phyloP scores from a whole-genome alignment of 768 basidiomycete species.

The Phlebiopsis gigantea region DNA sequence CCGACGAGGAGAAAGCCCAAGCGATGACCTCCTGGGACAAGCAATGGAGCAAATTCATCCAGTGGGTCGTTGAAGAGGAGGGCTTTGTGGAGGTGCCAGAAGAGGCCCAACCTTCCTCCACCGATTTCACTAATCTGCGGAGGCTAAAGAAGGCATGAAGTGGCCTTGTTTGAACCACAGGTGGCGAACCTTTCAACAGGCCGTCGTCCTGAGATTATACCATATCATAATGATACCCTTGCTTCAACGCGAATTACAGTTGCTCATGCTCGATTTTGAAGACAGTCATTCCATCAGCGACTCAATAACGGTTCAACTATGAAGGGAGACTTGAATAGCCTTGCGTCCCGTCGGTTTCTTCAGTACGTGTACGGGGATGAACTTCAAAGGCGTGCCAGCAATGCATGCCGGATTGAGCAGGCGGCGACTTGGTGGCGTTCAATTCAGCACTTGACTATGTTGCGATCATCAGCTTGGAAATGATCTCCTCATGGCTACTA shows the following conservation, averaged over 20 bases:
- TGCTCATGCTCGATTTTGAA: too few relatives aligned
- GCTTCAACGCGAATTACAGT: not conserved
- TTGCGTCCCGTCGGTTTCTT: too few relatives aligned
- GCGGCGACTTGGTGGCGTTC: too few relatives aligned
- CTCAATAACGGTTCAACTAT: too few relatives aligned
- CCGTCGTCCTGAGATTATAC: not conserved
- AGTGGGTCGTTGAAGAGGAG: constrained; percentile 24
- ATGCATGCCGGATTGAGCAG: too few relatives aligned
- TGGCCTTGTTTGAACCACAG: not conserved
- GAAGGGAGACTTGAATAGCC: too few relatives aligned
- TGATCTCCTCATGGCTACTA: too few relatives aligned
- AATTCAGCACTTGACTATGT: too few relatives aligned
- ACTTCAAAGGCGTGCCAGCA: too few relatives aligned
- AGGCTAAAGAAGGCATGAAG: not conserved
- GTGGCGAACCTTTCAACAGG: not conserved
- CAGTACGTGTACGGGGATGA: too few relatives aligned
- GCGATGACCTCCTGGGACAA: constrained; percentile 41
- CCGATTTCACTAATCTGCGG: not conserved
- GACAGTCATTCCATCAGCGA: too few relatives aligned
- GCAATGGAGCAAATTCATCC: constrained; percentile 43
- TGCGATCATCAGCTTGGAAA: too few relatives aligned
- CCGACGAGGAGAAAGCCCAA: constrained; percentile 37
- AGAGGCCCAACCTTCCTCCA: not conserved
- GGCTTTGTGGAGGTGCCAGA: not conserved
- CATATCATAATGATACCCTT: not conserved